Base-by-base conservation (phyloP, 2,329 filamentous ascomycete genomes). In the Nemania serpens region DNA sequence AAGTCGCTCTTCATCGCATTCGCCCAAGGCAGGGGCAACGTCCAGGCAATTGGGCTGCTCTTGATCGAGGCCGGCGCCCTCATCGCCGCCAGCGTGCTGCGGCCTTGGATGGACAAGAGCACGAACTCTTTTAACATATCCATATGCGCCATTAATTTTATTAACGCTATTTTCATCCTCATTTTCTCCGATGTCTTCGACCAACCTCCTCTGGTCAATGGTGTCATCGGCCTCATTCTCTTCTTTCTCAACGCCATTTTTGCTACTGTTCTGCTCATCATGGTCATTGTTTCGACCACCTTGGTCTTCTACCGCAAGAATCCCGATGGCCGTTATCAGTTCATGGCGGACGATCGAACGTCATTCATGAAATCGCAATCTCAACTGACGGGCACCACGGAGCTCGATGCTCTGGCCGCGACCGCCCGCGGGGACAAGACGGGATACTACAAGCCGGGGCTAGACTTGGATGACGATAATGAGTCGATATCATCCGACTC, bases 101-200 rank as follows among this genome's bases (percentile, higher is more conserved):
- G 90, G 55, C 91, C 91, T n/a, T 96, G 90, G 86, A 96, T 96
- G 91, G 91, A 96, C 82, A 95, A 94, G 85, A 93, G 91, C 79
- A 95, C 91, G 62, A 96, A 96, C 75, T 86, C 87, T 59, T 94
- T 93, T 83, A 95, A 95, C 80, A 94, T 96, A 71, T 84, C 91
- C 61, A 96, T 95, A 69, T 88, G 85, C 59, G 87, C 86, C 36
- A 82, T 94, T 75, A 95, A 94, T 80, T 93, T 95, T 76, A 76
- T 95, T 72, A 93, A 91, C 76, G 82, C 88, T 49, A 86, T 95
- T 73, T 93, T 94, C 79, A 78, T 95, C 48, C 79, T 96, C 55
- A 84, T 95, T 69, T 95, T 94, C 78, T 90, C 89, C n/a, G 82
- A 88, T 62, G 84, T 94, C 42, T 95, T 95, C 77, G 85, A 88